Conservation (phyloP, 192 early-diverging fungal species). For the Allomyces javanicus region DNA sequence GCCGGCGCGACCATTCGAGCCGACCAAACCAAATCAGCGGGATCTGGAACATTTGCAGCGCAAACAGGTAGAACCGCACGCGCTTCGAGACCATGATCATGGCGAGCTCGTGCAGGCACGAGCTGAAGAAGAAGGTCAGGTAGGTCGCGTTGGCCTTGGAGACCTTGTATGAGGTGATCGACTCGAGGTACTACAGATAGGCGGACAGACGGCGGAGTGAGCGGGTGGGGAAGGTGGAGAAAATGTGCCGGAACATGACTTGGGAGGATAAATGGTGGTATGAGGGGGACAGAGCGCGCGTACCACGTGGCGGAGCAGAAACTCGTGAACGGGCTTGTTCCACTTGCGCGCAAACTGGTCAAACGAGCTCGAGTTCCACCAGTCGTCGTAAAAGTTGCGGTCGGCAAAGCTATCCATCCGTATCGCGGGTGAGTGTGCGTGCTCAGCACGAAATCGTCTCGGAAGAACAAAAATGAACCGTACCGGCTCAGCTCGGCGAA, state of each 20-base stretch:
- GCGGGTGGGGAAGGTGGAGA: too few relatives aligned
- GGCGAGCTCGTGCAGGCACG: slow-evolving; percentile 63
- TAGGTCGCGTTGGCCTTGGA: slow-evolving; percentile 49
- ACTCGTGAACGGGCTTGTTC: slow-evolving; percentile 93
- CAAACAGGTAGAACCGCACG: slow-evolving; percentile 58
- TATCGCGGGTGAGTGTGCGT: neutral
- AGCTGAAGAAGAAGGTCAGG: slow-evolving; percentile 61
- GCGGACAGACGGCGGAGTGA: too few relatives aligned
- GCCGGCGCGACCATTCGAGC: slow-evolving; percentile 31
- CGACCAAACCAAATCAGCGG: slow-evolving; percentile 61
- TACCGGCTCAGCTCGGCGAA: slow-evolving; percentile 74
- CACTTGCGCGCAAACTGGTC: slow-evolving; percentile 92
- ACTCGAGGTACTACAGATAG: slow-evolving; percentile 37
- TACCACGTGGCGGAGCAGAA: slow-evolving; percentile 27
- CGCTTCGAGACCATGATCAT: slow-evolving; percentile 43
- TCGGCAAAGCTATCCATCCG: slow-evolving; percentile 56
- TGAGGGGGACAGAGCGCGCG: too few relatives aligned
- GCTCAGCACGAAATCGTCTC: neutral
- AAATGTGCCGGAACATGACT: slow-evolving; percentile 36
- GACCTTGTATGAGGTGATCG: slow-evolving; percentile 47
- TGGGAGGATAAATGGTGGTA: too few relatives aligned
- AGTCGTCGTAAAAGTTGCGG: slow-evolving; percentile 94
- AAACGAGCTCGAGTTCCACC: slow-evolving; percentile 79
- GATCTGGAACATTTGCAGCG: slow-evolving; percentile 72
- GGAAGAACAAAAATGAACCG: neutral